phyloP scores from a whole-genome alignment of 257 asterid genomes.

The Capsicum rhomboideum region DNA sequence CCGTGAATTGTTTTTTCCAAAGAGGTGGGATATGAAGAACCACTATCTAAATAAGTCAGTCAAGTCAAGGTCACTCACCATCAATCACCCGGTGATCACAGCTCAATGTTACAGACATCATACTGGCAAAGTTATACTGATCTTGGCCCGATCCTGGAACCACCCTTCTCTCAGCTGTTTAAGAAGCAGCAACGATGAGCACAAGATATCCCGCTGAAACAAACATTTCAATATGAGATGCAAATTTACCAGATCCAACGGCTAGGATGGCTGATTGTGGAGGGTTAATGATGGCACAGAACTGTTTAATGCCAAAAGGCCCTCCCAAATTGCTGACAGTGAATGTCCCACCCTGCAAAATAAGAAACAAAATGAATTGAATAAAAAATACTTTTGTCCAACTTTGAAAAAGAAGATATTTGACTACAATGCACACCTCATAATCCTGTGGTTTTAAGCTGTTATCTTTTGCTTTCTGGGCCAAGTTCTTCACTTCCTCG shows the following conservation, averaged over 20 bases:
- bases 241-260: slow-evolving; percentile 72
- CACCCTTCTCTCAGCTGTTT: slow-evolving; percentile 88
- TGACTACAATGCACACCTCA: slow-evolving; percentile 41
- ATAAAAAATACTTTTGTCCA: neutral
- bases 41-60: neutral
- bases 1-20: neutral
- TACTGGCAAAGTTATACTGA: slow-evolving; percentile 42
- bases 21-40: neutral
- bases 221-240: neutral
- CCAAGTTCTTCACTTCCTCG: slow-evolving; percentile 80
- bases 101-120: slow-evolving; percentile 84
- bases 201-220: neutral
- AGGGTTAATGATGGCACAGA: slow-evolving; percentile 94
- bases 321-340: slow-evolving; percentile 93
- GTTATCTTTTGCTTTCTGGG: slow-evolving; percentile 82
- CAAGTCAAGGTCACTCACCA: slow-evolving; percentile 41
- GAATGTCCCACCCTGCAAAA: slow-evolving; percentile 88
- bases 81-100: slow-evolving; percentile 98
- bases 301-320: slow-evolving; percentile 94
- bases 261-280: slow-evolving; percentile 97
- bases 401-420: neutral
- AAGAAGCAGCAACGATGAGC: neutral
- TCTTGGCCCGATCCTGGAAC: slow-evolving; percentile 69
- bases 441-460: slow-evolving; percentile 90
- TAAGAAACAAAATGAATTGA: neutral